These are phyloP conservation scores for Echites panduratus DNA, from an alignment of 257 asterid species.

Conservation along the genomic window DNA sequence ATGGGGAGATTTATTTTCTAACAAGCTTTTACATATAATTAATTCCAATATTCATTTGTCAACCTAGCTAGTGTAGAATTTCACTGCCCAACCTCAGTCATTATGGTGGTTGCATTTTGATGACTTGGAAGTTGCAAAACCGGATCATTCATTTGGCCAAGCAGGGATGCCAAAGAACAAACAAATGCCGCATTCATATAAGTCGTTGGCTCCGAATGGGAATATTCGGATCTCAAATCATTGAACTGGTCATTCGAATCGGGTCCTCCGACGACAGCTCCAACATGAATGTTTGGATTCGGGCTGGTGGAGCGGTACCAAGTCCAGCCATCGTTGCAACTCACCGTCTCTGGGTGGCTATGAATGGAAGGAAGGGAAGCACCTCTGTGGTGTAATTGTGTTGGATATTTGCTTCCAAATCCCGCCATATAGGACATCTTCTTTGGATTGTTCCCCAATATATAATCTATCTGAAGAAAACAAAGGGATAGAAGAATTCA, in stretches of 20 bases:
- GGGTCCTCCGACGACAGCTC: conserved; percentile 81
- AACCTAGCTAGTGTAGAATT: not conserved
- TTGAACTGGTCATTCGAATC: conserved; percentile 39
- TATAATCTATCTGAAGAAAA: conserved; percentile 51
- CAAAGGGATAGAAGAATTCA: not conserved
- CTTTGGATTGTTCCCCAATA: conserved; percentile 59
- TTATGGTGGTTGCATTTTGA: not conserved
- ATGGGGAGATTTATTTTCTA: not conserved
- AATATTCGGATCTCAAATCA: conserved; percentile 53
- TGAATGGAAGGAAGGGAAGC: conserved; percentile 63
- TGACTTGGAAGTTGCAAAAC: not conserved
- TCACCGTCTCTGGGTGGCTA: conserved; percentile 30
- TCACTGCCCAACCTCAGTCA: not conserved
- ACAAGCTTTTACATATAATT: too few species aligned
- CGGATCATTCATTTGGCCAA: conserved; percentile 12
- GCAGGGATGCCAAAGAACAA: conserved; percentile 48
- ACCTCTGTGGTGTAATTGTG: conserved; percentile 68
- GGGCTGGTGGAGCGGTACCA: conserved; percentile 44
- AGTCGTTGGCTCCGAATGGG: conserved; percentile 59
- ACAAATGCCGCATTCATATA: conserved; percentile 78
- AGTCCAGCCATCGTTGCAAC: conserved; percentile 43
- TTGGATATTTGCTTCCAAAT: conserved; percentile 43
- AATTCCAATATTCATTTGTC: too few species aligned
- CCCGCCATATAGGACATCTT: conserved; percentile 71
- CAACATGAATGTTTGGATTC: conserved; percentile 61